Percentiles rank a stretch among this genome's conserved stretches.
Conservation (phyloP, 208 protist genomes). For the Blechomonas ayalai region DNA sequence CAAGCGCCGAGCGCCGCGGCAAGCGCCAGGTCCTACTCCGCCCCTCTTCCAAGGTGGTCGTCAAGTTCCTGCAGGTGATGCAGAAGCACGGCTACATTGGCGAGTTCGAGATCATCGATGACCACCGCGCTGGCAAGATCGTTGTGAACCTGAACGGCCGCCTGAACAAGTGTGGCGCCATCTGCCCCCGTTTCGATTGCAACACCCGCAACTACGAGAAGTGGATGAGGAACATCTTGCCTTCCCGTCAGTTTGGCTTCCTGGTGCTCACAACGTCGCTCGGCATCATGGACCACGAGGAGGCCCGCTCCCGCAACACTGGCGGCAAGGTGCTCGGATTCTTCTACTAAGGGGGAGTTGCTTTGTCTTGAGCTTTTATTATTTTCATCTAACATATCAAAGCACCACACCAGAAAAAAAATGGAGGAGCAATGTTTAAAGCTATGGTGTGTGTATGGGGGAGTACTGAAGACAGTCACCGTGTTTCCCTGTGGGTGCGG, state of each 20-base stretch:
- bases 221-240: conserved; percentile 98
- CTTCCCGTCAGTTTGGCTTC: conserved; percentile 99
- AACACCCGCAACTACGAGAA: conserved; percentile 96
- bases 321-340: conserved; percentile 99
- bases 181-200: conserved; percentile 99
- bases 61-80: conserved; percentile 99
- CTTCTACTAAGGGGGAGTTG: conserved; percentile 97
- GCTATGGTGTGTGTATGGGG: too few species aligned
- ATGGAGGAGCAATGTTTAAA: too few species aligned
- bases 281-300: conserved; percentile 99
- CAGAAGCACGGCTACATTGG: conserved; percentile 99
- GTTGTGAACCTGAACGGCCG: conserved; percentile 99
- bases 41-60: conserved; percentile 99
- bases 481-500: too few species aligned
- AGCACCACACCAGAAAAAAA: too few species aligned
- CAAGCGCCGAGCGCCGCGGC: conserved; percentile 98
- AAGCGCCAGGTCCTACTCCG: conserved; percentile 99
- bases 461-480: too few species aligned
- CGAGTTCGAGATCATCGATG: conserved; percentile 99
- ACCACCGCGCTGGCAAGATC: conserved; percentile 99
- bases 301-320: conserved; percentile 97
- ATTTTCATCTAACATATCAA: too few species aligned
- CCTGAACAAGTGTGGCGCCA: conserved; percentile 99
- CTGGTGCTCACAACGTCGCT: conserved; percentile 99
- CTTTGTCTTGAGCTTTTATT: too few species aligned